These are phyloP conservation scores for Diplodia mutila DNA, from an alignment of 2,329 filamentous ascomycete genomes.

Conservation along the genomic window DNA sequence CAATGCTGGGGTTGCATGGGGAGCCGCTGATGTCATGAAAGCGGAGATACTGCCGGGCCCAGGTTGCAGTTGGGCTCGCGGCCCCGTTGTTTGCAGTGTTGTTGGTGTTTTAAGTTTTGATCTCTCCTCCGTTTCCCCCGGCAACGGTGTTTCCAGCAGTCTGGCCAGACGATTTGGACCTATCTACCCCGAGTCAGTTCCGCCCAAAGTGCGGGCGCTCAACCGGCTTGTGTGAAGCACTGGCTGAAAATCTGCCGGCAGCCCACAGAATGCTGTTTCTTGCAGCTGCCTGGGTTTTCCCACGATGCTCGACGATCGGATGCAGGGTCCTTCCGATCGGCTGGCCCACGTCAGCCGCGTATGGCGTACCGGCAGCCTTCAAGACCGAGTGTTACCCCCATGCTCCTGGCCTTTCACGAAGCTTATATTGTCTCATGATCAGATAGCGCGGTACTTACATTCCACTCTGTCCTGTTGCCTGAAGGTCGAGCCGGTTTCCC, in stretches of 20 bases:
- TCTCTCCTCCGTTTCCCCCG: background rate
- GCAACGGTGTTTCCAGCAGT: background rate
- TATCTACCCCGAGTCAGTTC: background rate
- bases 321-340: background rate
- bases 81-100: background rate
- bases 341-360: background rate
- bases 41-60: background rate
- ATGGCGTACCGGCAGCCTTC: background rate
- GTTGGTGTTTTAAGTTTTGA: background rate
- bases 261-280: background rate
- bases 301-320: background rate
- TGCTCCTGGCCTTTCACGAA: background rate
- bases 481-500: background rate
- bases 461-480: background rate
- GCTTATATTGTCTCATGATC: background rate
- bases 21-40: slow-evolving; percentile 7
- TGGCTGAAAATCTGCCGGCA: background rate
- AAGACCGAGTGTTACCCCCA: background rate
- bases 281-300: background rate
- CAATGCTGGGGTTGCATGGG: too few species aligned
- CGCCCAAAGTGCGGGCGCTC: background rate
- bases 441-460: background rate
- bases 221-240: background rate
- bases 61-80: background rate
- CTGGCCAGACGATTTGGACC: background rate